Evolutionary conservation across 2,329 filamentous ascomycete genomes (phyloP).

Genomic region (Aspergillus piperis): DNA sequence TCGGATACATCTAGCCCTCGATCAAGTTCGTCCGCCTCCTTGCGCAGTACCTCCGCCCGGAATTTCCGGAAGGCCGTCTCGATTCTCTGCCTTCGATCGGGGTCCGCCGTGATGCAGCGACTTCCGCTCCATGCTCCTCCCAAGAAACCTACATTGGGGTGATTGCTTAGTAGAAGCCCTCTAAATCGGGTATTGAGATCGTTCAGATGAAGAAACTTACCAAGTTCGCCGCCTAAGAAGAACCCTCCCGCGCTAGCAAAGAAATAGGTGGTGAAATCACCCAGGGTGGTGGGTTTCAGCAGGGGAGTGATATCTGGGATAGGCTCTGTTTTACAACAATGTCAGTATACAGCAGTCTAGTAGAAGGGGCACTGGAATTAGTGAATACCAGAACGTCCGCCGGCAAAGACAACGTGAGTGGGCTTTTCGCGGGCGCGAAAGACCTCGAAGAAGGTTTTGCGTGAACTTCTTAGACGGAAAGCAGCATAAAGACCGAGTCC

Average conservation of each 20-base stretch:
- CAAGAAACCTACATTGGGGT: conserved; percentile 50
- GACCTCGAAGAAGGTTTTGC: conserved; percentile 61
- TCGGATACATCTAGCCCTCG: conserved; percentile 32
- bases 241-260: conserved; percentile 64
- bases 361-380: background rate
- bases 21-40: conserved; percentile 60
- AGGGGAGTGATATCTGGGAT: conserved; percentile 63
- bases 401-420: conserved; percentile 61
- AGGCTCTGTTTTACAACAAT: conserved; percentile 46
- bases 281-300: conserved; percentile 58
- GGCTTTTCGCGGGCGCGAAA: conserved; percentile 65
- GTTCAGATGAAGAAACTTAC: conserved; percentile 15
- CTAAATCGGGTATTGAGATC: too few species aligned
- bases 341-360: background rate
- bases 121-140: conserved; percentile 58
- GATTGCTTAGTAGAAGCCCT: background rate
- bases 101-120: conserved; percentile 55
- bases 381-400: conserved; percentile 57
- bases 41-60: conserved; percentile 63
- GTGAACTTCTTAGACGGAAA: conserved; percentile 57
- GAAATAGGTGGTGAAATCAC: conserved; percentile 64
- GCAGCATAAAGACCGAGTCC: conserved; percentile 61
- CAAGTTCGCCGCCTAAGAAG: conserved; percentile 64
- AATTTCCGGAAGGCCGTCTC: conserved; percentile 65
- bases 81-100: conserved; percentile 57